phyloP scores from a whole-genome alignment of 306 rosid genomes.

The Acacia acuminata region DNA sequence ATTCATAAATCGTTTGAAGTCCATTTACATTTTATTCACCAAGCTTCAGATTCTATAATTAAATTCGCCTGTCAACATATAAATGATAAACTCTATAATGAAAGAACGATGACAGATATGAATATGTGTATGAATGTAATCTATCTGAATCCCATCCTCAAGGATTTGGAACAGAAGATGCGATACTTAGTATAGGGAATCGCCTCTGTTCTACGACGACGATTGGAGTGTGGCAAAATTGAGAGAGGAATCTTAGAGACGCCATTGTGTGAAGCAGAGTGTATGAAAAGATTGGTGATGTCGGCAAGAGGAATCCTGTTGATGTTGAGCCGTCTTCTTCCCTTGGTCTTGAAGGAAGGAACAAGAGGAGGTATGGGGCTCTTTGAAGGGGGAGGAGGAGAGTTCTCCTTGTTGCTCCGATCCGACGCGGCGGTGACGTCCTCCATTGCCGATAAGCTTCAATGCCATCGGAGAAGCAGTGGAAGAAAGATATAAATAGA shows the following conservation, averaged over 20 bases:
- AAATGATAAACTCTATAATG: not conserved
- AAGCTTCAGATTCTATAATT: not conserved
- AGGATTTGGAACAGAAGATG: not conserved
- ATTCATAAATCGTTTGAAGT: not conserved
- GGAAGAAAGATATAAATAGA: not conserved
- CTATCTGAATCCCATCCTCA: conserved; percentile 55
- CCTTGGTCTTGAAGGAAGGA: conserved; percentile 36
- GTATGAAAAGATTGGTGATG: conserved; percentile 28
- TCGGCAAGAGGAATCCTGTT: conserved; percentile 43
- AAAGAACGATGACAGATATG: not conserved
- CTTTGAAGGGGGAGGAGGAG: conserved; percentile 8
- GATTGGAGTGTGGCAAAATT: not conserved
- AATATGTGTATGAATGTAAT: not conserved
- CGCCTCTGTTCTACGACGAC: conserved; percentile 17
- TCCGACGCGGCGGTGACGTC: not conserved
- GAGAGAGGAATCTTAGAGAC: conserved; percentile 8
- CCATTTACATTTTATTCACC: not conserved
- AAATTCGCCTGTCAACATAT: not conserved
- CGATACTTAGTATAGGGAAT: not conserved
- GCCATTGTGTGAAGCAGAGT: not conserved
- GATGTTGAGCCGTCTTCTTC: conserved; percentile 22
- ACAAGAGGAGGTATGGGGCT: conserved; percentile 8
- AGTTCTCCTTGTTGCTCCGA: conserved; percentile 37
- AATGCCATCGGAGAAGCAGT: not conserved
- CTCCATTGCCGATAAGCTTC: conserved; percentile 23